Percentiles rank a stretch among this genome's conserved stretches.
phyloP scores from a whole-genome alignment of 169 alveolate genomes.

The Plasmodium inui region DNA sequence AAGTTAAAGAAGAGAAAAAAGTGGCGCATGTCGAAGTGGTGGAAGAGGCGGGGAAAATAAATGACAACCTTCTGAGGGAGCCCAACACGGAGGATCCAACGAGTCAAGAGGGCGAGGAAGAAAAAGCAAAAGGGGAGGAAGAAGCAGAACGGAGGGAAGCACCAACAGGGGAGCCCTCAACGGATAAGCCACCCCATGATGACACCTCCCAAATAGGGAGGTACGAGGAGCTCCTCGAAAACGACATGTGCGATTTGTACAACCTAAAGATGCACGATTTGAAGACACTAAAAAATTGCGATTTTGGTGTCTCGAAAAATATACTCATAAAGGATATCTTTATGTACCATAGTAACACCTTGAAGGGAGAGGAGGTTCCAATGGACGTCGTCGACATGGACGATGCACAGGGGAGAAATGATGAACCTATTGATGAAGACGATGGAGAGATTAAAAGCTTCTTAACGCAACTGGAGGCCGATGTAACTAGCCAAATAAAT shows the following conservation, averaged over 20 bases:
- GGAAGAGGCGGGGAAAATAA: not conserved
- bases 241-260: constrained; percentile 65
- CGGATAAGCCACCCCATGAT: not conserved
- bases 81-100: not conserved
- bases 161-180: not conserved
- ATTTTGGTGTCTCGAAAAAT: constrained; percentile 45
- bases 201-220: not conserved
- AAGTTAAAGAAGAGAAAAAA: not conserved
- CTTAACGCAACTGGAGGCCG: constrained; percentile 1
- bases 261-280: constrained; percentile 65
- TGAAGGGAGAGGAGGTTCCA: not conserved
- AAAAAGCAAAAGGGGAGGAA: not conserved
- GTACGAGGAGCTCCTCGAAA: constrained; percentile 45
- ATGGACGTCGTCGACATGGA: not conserved
- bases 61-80: not conserved
- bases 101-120: not conserved
- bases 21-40: not conserved
- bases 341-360: not conserved
- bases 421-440: not conserved
- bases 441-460: not conserved
- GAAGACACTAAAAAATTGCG: constrained; percentile 25
- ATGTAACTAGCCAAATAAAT: not conserved
- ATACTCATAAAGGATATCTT: constrained; percentile 51
- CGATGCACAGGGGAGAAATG: not conserved
- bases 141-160: not conserved